Base-by-base conservation (phyloP, 805 yeast genomes). In the Teunomyces aglyptinius region DNA sequence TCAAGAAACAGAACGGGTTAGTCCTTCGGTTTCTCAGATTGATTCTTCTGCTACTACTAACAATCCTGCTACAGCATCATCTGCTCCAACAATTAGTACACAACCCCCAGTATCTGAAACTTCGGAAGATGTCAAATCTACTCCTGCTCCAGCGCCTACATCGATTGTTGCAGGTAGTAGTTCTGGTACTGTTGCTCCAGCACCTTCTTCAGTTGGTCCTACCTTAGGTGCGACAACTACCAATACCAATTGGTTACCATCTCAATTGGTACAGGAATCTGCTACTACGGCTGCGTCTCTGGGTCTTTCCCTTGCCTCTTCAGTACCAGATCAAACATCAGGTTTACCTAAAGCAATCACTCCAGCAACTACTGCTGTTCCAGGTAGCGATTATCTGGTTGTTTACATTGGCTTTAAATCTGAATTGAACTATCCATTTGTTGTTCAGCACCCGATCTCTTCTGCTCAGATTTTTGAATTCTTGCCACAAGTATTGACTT, bases 401-500 rank as follows among this genome's bases (percentile, higher is more conserved):
- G 80, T 90, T 44, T 82, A 86, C 41, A 70, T 90, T 60, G 96
- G 96, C 4, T 92, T 92, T 74, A 82, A 83, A 57, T 67, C 81
- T 48, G 80, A 84, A 3, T 79, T 90, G 66, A 90, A 89, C 65
- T 92, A 91, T 67, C 88, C 89, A 41, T 89, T 86, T 62, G 88
- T 89, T 49, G 95, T 85, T 36, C 67, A 75, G 48, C 80, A 84
- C 62, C 77, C 92, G 1, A 67, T 85, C 43, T 76, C 94, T 2
- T 86, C 91, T 11, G 94, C 96, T 3, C 96, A 88, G 67, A 85
- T 89, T 41, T 86, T 89, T 68, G 81, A 86, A 58, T 90, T 83
- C 64, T 75, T 94, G 58, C 97, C 98, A n/a, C 65, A 65, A 31
- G 86, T 85, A 12, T 70, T 92, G 47, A 67, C 73, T 1, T 77